Evolutionary conservation across 208 protist genomes (phyloP).

Genomic region (Leishmania mexicana): DNA sequence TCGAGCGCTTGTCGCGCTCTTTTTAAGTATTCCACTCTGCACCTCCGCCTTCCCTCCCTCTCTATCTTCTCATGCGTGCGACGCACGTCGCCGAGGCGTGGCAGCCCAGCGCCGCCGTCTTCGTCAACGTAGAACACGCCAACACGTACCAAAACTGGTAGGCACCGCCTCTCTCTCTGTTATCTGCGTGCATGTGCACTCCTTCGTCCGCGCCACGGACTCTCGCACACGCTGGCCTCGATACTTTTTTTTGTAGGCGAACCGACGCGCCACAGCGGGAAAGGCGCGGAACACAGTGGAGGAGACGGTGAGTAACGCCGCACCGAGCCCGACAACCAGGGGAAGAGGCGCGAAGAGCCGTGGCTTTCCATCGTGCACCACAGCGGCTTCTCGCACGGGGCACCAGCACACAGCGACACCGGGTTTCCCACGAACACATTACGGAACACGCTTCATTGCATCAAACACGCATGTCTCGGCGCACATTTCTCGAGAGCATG

Average conservation of each 20-base stretch:
- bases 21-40: not conserved
- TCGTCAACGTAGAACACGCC: not conserved
- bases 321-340: not conserved
- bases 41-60: not conserved
- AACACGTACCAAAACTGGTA: not conserved
- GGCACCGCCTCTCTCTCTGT: not conserved
- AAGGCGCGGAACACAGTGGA: not conserved
- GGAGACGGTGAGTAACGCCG: not conserved
- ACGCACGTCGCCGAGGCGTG: not conserved
- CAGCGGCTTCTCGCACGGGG: not conserved
- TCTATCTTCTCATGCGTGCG: not conserved
- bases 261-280: not conserved
- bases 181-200: not conserved
- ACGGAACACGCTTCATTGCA: not conserved
- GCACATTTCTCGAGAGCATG: constrained; percentile 32
- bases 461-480: constrained; percentile 18
- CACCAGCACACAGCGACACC: not conserved
- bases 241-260: not conserved
- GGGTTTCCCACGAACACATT: not conserved
- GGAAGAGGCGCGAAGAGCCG: not conserved
- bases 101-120: not conserved
- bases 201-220: not conserved
- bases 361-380: not conserved
- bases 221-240: not conserved
- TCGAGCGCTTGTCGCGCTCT: not conserved